phyloP scores from a whole-genome alignment of 1,139 yeast species.

The Suhomyces bokatorum region DNA sequence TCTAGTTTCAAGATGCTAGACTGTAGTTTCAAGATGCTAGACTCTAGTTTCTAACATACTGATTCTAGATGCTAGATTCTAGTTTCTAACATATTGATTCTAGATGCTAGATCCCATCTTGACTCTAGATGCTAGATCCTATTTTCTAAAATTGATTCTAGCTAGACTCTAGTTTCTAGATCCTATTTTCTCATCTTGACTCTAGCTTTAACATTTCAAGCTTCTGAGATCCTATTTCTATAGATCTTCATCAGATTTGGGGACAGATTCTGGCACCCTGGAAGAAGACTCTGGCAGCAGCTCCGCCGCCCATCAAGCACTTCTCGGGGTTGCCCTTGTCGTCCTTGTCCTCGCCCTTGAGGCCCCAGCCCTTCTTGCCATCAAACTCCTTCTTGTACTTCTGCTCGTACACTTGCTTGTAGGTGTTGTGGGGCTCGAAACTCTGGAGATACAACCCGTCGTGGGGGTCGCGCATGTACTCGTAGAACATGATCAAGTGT shows the following conservation, averaged over 20 bases:
- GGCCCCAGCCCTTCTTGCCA: conserved; percentile 52
- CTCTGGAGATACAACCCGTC: conserved; percentile 65
- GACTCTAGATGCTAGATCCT: too few relatives aligned
- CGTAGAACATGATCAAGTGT: conserved; percentile 55
- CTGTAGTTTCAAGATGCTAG: too few relatives aligned
- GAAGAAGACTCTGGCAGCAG: conserved; percentile 69
- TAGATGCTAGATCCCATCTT: too few relatives aligned
- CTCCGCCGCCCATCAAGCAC: conserved; percentile 62
- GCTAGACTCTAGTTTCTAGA: too few relatives aligned
- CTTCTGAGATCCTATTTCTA: too few relatives aligned
- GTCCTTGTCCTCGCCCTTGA: conserved; percentile 47
- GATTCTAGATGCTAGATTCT: too few relatives aligned
- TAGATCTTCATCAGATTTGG: conserved; percentile 22
- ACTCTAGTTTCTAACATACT: too few relatives aligned
- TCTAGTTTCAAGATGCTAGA: too few relatives aligned
- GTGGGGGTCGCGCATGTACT: conserved; percentile 56
- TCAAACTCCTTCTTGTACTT: conserved; percentile 58
- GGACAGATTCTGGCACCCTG: conserved; percentile 64
- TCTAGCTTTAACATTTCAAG: too few relatives aligned
- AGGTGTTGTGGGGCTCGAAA: conserved; percentile 61
- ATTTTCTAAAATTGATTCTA: too few relatives aligned
- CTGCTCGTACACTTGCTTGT: conserved; percentile 47
- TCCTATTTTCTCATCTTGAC: too few relatives aligned
- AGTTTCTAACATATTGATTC: too few relatives aligned
- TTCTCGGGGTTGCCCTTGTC: conserved; percentile 47